A percentile compares a stretch with the other conserved stretches of the same genome.
Evolutionary conservation across 2,329 filamentous ascomycete species (phyloP).

Genomic region (Colletotrichum ledebouriae): DNA sequence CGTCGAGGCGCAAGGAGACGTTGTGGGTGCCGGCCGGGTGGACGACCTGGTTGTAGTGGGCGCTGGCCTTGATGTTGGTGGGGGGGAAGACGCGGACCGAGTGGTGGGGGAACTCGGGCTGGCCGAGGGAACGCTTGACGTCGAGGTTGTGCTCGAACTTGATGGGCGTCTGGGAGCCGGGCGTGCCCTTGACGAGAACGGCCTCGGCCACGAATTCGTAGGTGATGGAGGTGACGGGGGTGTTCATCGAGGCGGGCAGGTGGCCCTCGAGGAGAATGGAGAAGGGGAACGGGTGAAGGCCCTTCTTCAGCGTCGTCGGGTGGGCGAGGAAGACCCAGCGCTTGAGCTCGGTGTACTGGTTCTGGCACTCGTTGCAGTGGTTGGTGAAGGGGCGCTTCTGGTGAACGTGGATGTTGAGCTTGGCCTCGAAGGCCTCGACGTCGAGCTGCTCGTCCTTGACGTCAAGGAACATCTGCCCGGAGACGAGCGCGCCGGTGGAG

Average conservation of each 20-base stretch:
- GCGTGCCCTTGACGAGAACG: constrained; percentile 62
- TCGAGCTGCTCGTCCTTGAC: constrained; percentile 75
- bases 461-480: constrained; percentile 82
- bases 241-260: constrained; percentile 86
- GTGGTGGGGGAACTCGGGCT: constrained; percentile 84
- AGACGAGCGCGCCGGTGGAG: constrained; percentile 88
- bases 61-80: constrained; percentile 90
- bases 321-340: constrained; percentile 82
- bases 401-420: constrained; percentile 76
- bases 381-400: constrained; percentile 86
- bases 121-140: constrained; percentile 81
- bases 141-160: constrained; percentile 77
- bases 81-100: constrained; percentile 96
- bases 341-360: constrained; percentile 79
- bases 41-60: constrained; percentile 85
- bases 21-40: constrained; percentile 88
- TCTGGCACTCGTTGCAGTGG: constrained; percentile 83
- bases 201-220: constrained; percentile 83
- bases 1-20: constrained; percentile 84
- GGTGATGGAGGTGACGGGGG: constrained; percentile 77
- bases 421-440: constrained; percentile 74
- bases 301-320: constrained; percentile 64
- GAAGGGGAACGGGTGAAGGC: constrained; percentile 85
- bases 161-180: constrained; percentile 55
- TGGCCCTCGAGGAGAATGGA: constrained; percentile 88